Evolutionary conservation across 768 basidiomycete genomes (phyloP), one percentile per base, ranked within the genome.

Genomic region (Trametes cubensis): DNA sequence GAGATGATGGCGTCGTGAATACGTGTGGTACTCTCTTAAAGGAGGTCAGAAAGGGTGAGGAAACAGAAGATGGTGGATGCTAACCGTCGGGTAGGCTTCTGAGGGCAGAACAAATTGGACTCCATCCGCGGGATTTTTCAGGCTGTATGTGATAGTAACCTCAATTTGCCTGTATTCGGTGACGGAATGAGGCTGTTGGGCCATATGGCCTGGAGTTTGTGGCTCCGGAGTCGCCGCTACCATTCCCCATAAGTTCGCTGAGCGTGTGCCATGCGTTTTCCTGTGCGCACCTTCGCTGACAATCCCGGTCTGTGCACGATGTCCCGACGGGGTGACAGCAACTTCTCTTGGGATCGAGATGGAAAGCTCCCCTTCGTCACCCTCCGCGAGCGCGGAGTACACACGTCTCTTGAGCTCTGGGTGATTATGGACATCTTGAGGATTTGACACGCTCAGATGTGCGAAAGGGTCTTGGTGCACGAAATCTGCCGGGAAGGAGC

Each of bases 311-410:
- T 75, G 69, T 25, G 79, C 66, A 26, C 63, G 57, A 63, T 79
- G 80, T 26, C 82, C 82, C 30, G 85, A 85, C 62, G 83, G 85
- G 74, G 79, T 88, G 68, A 89, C 75, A 53, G 83, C 78, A 18
- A 89, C 86, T 61, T 89, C 89, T 68, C 80, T 81, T 10, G 92
- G 92, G 62, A 98, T 86, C 13, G 88, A 84, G 68, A 99, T 93
- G 6, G 94, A 93, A 34, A 99, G 73, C 75, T 98, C 97, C 60
- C 96, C 97, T 73, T 98, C 94, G 66, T 96, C 94, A 45, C 87
- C 84, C 70, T 98, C 97, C 63, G 93, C 85, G 54, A 95, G 80
- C 0, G 96, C 93, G 0, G 93, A 85, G 78, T 95, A 98, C 42
- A 97, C 75, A 76, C 88, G 90, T 61, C 97, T 83, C 80, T 97